Conservation (phyloP, 495 filamentous ascomycete species). For the Parathielavia hyrcaniae region DNA sequence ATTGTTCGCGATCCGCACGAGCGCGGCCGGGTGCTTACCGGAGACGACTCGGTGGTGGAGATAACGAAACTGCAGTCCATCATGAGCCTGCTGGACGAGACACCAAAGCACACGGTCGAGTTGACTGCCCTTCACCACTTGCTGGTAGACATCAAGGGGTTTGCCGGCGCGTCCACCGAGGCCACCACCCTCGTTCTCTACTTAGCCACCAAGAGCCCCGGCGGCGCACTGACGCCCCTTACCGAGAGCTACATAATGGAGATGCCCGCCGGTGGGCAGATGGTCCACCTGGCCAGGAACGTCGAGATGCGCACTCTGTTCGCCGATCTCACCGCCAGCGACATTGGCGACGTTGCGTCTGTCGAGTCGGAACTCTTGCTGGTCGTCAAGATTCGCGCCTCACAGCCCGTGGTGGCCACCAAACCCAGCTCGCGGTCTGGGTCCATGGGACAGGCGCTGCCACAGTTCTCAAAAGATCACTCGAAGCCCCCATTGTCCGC, state of each 20-base stretch:
- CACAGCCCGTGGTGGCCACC: slow-evolving; percentile 46
- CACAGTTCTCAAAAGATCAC: slow-evolving; percentile 35
- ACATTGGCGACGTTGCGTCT: slow-evolving; percentile 71
- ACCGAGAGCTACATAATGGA: slow-evolving; percentile 81
- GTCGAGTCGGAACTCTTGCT: slow-evolving; percentile 67
- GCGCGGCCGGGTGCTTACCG: slow-evolving; percentile 78
- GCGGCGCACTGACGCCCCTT: slow-evolving; percentile 55
- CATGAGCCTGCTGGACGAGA: slow-evolving; percentile 88
- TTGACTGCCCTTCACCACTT: slow-evolving; percentile 74
- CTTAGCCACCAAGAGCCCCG: slow-evolving; percentile 62
- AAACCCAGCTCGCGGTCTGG: slow-evolving; percentile 46
- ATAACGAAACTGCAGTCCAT: slow-evolving; percentile 85
- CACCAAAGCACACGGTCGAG: slow-evolving; percentile 60
- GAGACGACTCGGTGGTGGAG: slow-evolving; percentile 87
- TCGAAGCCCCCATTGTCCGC: slow-evolving; percentile 39
- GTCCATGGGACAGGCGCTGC: slow-evolving; percentile 30
- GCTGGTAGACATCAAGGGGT: slow-evolving; percentile 72
- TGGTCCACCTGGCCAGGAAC: slow-evolving; percentile 51
- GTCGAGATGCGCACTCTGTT: slow-evolving; percentile 78
- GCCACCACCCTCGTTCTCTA: slow-evolving; percentile 73
- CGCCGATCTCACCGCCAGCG: slow-evolving; percentile 69
- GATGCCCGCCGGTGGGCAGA: slow-evolving; percentile 63
- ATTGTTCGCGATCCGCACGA: slow-evolving; percentile 85
- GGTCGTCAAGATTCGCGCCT: slow-evolving; percentile 70
- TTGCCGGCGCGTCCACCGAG: slow-evolving; percentile 64